Percentiles rank a stretch among this genome's conserved stretches.
Conservation (phyloP, 129 eudicot genomes). For the Scalesia atractyloides region DNA sequence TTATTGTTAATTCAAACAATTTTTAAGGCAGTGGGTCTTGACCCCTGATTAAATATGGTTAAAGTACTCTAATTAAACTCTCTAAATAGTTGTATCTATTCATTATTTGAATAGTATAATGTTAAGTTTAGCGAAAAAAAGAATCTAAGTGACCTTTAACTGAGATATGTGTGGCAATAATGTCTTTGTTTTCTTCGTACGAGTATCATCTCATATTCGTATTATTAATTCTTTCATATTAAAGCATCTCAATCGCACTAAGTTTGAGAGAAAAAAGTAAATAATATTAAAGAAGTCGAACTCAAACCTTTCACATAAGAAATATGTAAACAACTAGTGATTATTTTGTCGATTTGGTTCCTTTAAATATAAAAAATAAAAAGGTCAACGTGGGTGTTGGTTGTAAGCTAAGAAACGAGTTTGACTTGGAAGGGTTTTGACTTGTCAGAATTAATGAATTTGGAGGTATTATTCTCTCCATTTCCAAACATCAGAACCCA, state of each 20-base stretch:
- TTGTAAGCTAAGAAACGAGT: constrained; percentile 38
- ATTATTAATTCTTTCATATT: no score
- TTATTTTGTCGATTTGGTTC: not conserved
- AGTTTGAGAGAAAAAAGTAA: not conserved
- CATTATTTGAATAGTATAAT: no score
- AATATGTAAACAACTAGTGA: not conserved
- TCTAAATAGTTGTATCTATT: no score
- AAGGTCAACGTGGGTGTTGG: constrained; percentile 41
- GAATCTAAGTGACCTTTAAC: no score
- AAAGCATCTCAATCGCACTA: not conserved
- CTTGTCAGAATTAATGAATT: constrained; percentile 42
- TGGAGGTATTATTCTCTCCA: constrained; percentile 30
- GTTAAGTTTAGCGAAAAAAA: no score
- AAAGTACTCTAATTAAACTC: no score
- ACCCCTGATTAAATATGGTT: no score
- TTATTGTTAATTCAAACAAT: no score
- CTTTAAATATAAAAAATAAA: not conserved
- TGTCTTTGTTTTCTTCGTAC: no score
- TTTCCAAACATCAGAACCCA: constrained; percentile 24
- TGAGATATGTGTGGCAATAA: no score
- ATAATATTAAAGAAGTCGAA: not conserved
- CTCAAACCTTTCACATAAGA: not conserved
- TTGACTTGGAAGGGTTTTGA: constrained; percentile 41
- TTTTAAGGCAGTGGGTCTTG: no score
- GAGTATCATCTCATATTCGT: no score